Percentiles rank a stretch among this genome's conserved stretches.
Evolutionary conservation across 1,284 basidiomycete species (phyloP).

Genomic region (Exsudoporus floridanus): DNA sequence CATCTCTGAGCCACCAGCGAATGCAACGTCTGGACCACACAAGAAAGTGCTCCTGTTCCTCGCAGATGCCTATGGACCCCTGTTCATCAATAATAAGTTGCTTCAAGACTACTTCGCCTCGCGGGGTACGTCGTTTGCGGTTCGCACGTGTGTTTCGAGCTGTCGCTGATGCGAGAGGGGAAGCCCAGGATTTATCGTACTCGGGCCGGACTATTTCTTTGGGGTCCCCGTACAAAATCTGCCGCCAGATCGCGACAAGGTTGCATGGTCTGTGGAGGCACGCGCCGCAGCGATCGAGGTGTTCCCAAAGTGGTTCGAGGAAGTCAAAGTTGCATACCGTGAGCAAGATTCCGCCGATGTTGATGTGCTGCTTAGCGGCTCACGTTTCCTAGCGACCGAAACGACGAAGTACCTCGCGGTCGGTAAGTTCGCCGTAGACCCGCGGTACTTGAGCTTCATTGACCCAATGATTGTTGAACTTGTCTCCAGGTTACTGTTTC

Average conservation of each 20-base stretch:
- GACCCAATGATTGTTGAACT: too few species aligned
- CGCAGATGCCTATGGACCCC: slow-evolving; percentile 47
- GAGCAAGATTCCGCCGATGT: too few species aligned
- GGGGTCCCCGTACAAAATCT: slow-evolving; percentile 9
- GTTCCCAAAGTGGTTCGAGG: slow-evolving; percentile 26
- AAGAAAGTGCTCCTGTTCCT: slow-evolving; percentile 50
- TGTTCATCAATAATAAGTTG: slow-evolving; percentile 49
- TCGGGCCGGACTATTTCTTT: slow-evolving; percentile 30
- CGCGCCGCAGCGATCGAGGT: slow-evolving; percentile 3
- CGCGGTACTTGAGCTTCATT: too few species aligned
- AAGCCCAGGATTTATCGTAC: slow-evolving; percentile 26
- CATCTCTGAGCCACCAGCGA: slow-evolving; percentile 41
- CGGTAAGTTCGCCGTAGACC: too few species aligned
- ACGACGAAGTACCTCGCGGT: slow-evolving; percentile 36
- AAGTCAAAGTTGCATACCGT: slow-evolving; percentile 22
- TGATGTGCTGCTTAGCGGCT: too few species aligned
- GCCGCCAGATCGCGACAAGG: background rate
- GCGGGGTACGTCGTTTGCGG: too few species aligned
- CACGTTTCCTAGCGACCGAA: too few species aligned
- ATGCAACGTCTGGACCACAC: slow-evolving; percentile 3
- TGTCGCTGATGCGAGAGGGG: too few species aligned
- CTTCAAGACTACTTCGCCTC: slow-evolving; percentile 53
- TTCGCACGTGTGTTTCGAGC: too few species aligned
- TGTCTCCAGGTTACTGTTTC: slow-evolving; percentile 58
- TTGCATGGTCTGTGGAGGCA: slow-evolving; percentile 4